phyloP scores from a whole-genome alignment of 306 rosid species.

The Mimosa bimucronata region DNA sequence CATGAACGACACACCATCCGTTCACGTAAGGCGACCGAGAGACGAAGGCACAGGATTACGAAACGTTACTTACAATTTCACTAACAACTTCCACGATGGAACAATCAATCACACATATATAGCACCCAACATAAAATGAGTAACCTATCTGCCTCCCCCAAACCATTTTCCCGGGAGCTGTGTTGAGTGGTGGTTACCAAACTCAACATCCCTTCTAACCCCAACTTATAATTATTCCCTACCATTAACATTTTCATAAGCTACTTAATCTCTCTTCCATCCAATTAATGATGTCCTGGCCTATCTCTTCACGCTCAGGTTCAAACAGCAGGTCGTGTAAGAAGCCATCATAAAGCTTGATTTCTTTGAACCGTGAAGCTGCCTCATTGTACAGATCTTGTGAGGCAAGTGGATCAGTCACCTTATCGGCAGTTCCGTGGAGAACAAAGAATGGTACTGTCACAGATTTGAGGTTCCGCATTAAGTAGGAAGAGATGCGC shows the following conservation, averaged over 20 bases:
- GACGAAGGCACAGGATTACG: neutral
- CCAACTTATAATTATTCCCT: neutral
- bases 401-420: constrained; percentile 93
- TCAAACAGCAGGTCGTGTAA: constrained; percentile 93
- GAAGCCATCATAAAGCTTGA: constrained; percentile 92
- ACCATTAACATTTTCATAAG: constrained; percentile 37
- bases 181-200: neutral
- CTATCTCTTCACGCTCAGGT: constrained; percentile 90
- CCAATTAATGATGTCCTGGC: constrained; percentile 88
- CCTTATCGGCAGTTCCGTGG: constrained; percentile 96
- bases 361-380: constrained; percentile 76
- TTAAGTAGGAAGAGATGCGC: constrained; percentile 71
- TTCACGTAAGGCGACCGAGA: neutral
- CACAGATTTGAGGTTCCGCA: constrained; percentile 69
- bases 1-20: neutral
- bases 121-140: neutral
- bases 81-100: neutral
- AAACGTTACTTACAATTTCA: neutral
- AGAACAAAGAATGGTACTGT: constrained; percentile 94
- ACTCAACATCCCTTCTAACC: neutral
- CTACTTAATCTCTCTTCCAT: constrained; percentile 64
- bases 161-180: neutral
- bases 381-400: constrained; percentile 82
- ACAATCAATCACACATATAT: neutral
- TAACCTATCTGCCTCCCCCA: neutral